Percentiles rank a stretch among this genome's conserved stretches.
Evolutionary conservation across 2,329 filamentous ascomycete genomes (phyloP).

Genomic region (Penicillium corylophilum): DNA sequence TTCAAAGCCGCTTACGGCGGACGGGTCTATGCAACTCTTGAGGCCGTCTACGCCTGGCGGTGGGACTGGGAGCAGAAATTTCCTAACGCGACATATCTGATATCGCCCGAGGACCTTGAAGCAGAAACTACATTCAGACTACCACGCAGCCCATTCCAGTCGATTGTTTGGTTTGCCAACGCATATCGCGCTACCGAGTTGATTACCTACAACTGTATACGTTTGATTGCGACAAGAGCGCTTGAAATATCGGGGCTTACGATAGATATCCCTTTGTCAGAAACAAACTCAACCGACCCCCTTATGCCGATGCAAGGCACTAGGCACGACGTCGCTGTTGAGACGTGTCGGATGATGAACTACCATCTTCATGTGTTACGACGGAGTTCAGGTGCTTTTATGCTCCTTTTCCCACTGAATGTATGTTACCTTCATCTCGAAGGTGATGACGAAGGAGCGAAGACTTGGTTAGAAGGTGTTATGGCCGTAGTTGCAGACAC

Average conservation of each 20-base stretch:
- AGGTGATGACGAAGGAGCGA: not conserved
- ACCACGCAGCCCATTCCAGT: conserved; percentile 10
- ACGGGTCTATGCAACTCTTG: not conserved
- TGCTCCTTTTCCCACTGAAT: conserved; percentile 17
- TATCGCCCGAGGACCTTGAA: not conserved
- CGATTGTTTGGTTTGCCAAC: conserved; percentile 11
- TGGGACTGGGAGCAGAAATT: conserved; percentile 15
- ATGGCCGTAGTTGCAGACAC: conserved; percentile 14
- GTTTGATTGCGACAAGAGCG: conserved; percentile 5
- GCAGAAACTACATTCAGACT: not conserved
- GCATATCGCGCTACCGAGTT: conserved; percentile 12
- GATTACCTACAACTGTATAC: conserved; percentile 8
- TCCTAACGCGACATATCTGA: conserved; percentile 3
- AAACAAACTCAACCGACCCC: conserved; percentile 1
- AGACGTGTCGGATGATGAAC: conserved; percentile 17
- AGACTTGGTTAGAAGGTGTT: conserved; percentile 9
- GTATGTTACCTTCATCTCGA: conserved; percentile 10
- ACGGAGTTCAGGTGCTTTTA: conserved; percentile 12
- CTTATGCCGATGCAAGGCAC: conserved; percentile 18
- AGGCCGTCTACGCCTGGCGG: conserved; percentile 11
- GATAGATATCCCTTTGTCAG: not conserved
- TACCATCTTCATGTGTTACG: conserved; percentile 12
- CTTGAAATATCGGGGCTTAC: conserved; percentile 6
- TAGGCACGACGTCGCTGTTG: conserved; percentile 13
- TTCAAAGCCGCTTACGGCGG: not conserved